Evolutionary conservation across 2,329 filamentous ascomycete species (phyloP), one percentile per base, ranked within the genome.

Genomic region (Trichophyton mentagrophytes): DNA sequence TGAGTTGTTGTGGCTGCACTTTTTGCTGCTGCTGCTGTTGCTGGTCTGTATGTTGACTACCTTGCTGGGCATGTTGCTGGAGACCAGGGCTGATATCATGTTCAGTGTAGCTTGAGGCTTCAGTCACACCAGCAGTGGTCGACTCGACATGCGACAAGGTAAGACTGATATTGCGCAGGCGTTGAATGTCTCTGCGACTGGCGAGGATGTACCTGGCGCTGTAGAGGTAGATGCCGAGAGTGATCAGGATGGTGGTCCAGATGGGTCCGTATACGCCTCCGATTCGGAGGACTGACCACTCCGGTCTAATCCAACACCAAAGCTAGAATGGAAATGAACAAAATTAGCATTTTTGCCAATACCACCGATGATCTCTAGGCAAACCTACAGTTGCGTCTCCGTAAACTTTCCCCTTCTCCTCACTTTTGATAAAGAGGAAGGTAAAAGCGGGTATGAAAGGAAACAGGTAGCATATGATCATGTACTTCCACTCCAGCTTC

Each of bases 221-320:
- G 17, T 42, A 59, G 49, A 73, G 64, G 65, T 77, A 75, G 30
- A 77, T 74, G 61, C 68, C 66, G 44, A 75, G 68, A 1, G 74
- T 76, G 22, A 73, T 47, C 6, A 69, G 65, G 56, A 77, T 74
- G 59, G 75, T 67, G 22, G 74, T 68, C 75, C 75, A 77, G 27
- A 75, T 71, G 3, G 74, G 74, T 2, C 71, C 75, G 60, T 93
- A 95, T 69, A 91, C 92, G 30, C 84, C 81, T 2, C 82, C 82
- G 61, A 93, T 84, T 44, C 89, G 85, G 71, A 88, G 82, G 61
- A 85, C 80, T 61, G 89, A 85, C 81, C 85, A 90, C 3, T 82
- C 73, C 1, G 75, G 69, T 1, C 79, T 76, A 17, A 93, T 79
- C 89, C 89, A 93, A 70, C 89, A 95, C 89, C 89, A 95, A 22